Conservation (phyloP, 257 asterid species). For the Ehretia macrophylla region DNA sequence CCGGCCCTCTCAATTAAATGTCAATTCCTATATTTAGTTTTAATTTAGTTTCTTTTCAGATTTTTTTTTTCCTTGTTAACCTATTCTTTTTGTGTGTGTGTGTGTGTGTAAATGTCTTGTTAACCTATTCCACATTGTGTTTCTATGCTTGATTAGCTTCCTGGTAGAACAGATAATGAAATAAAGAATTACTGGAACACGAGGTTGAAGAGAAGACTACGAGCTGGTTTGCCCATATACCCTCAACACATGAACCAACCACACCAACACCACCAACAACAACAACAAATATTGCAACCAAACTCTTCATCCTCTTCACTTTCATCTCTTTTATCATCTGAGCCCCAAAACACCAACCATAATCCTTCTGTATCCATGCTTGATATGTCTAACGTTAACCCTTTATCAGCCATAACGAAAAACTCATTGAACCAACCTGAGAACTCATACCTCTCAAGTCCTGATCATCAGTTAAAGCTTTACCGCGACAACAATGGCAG, state of each 20-base stretch:
- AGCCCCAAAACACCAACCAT: slow-evolving; percentile 12
- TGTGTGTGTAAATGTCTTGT: too few relatives aligned
- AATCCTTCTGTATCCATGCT: slow-evolving; percentile 13
- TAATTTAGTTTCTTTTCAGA: too few relatives aligned
- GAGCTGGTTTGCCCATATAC: slow-evolving; percentile 62
- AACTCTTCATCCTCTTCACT: slow-evolving; percentile 21
- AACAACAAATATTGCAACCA: not conserved
- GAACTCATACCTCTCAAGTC: slow-evolving; percentile 1
- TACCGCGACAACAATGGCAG: slow-evolving; percentile 28
- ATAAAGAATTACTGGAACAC: slow-evolving; percentile 82
- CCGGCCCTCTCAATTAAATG: too few relatives aligned
- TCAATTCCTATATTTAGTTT: too few relatives aligned
- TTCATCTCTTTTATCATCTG: slow-evolving; percentile 21
- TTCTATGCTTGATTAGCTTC: slow-evolving; percentile 32
- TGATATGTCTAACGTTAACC: slow-evolving; percentile 13
- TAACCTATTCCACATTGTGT: too few relatives aligned
- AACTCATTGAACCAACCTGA: not conserved
- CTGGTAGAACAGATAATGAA: slow-evolving; percentile 71
- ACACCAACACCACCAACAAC: slow-evolving; percentile 9
- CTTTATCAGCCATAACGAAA: slow-evolving; percentile 12
- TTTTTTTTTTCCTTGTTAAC: too few relatives aligned
- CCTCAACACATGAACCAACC: slow-evolving; percentile 31
- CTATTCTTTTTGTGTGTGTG: too few relatives aligned
- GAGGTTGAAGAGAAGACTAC: slow-evolving; percentile 54
- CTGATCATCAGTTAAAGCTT: slow-evolving; percentile 17